These are phyloP conservation scores for Medicago ruthenica DNA, from an alignment of 306 rosid genomes.

Conservation along the genomic window DNA sequence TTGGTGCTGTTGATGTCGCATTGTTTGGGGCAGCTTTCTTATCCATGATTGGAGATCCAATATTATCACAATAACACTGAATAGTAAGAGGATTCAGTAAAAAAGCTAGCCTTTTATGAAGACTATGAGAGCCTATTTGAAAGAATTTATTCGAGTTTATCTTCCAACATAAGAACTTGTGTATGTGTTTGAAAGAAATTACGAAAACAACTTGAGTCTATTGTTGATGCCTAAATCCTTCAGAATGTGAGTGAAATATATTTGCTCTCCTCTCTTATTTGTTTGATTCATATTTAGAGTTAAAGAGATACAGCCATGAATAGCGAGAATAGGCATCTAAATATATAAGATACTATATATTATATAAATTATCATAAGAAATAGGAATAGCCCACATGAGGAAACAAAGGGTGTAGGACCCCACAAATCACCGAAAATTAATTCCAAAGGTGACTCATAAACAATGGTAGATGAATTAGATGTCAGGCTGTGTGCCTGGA, in stretches of 20 bases:
- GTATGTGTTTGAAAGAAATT: not conserved
- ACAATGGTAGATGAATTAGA: constrained; percentile 4
- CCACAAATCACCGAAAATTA: no score
- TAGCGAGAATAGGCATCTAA: no score
- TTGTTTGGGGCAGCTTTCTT: no score
- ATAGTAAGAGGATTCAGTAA: not conserved
- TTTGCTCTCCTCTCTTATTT: not conserved
- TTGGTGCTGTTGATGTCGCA: no score
- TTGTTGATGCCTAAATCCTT: not conserved
- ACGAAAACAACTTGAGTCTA: not conserved
- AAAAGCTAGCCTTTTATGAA: not conserved
- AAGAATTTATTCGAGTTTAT: not conserved
- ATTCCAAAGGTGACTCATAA: not conserved
- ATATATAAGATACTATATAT: no score
- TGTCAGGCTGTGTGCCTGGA: not conserved
- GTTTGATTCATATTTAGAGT: not conserved
- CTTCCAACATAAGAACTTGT: not conserved
- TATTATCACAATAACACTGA: not conserved
- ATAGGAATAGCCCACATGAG: no score
- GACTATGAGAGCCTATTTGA: not conserved
- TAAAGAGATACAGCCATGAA: no score
- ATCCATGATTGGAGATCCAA: no score
- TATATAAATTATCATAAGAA: no score
- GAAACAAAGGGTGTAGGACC: no score
- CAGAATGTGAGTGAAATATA: not conserved